A percentile compares a stretch with the other conserved stretches of the same genome.
Evolutionary conservation across 2,329 filamentous ascomycete species (phyloP).

Genomic region (Hypoxylon sp.): DNA sequence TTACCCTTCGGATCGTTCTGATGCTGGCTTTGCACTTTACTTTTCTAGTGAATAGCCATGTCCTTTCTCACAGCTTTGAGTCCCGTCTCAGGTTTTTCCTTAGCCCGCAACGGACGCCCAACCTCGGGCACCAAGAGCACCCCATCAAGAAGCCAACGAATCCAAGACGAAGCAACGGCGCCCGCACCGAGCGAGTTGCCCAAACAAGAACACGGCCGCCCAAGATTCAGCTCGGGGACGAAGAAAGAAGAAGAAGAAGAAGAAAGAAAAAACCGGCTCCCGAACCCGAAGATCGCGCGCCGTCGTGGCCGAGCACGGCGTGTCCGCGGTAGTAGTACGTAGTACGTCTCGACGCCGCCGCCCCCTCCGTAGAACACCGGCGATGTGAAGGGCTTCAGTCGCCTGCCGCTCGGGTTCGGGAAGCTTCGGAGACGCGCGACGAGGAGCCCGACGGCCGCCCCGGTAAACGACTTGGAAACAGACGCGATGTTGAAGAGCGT

Average conservation of each 20-base stretch:
- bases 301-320: conserved; percentile 36
- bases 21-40: too few relatives aligned
- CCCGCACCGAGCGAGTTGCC: conserved; percentile 24
- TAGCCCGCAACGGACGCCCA: conserved; percentile 4
- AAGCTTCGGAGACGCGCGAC: conserved; percentile 42
- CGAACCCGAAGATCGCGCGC: conserved; percentile 33
- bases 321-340: conserved; percentile 39
- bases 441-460: conserved; percentile 42
- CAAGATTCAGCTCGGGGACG: conserved; percentile 30
- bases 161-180: conserved; percentile 1
- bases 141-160: conserved; percentile 32
- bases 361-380: conserved; percentile 34
- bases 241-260: conserved; percentile 31
- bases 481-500: conserved; percentile 45
- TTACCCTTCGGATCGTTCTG: too few relatives aligned
- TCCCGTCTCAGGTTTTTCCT: background rate
- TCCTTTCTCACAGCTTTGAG: background rate
- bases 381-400: conserved; percentile 22
- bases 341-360: conserved; percentile 33
- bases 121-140: conserved; percentile 23
- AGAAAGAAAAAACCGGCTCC: conserved; percentile 38
- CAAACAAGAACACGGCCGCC: conserved; percentile 30
- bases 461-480: conserved; percentile 43
- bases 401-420: conserved; percentile 1
- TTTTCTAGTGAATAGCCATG: too few relatives aligned